These are phyloP conservation scores for Lodderomyces orthopsilosis DNA, from an alignment of 1,139 yeast species.

Conservation along the genomic window DNA sequence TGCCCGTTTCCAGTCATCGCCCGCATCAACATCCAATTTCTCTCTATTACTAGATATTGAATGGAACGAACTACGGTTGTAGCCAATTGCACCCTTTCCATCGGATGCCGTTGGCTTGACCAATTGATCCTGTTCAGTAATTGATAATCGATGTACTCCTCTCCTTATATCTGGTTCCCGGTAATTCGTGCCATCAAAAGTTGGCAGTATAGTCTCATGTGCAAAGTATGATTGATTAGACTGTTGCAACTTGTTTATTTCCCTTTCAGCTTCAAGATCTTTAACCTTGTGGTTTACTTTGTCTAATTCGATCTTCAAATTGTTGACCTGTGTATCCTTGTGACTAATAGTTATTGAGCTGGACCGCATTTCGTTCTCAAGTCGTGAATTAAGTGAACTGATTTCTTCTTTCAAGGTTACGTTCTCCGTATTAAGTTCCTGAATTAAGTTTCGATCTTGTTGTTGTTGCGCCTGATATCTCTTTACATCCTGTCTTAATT, in stretches of 20 bases:
- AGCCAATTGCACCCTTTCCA: not conserved
- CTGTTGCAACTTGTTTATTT: slow-evolving; percentile 13
- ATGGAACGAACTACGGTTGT: not conserved
- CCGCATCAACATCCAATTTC: slow-evolving; percentile 32
- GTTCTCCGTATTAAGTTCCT: slow-evolving; percentile 9
- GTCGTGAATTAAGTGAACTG: slow-evolving; percentile 9
- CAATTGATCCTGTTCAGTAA: slow-evolving; percentile 29
- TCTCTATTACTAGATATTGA: slow-evolving; percentile 4
- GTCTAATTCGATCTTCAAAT: slow-evolving; percentile 13
- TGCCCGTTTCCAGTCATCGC: slow-evolving; percentile 84
- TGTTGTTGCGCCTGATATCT: slow-evolving; percentile 9
- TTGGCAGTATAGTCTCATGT: not conserved
- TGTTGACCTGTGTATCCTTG: slow-evolving; percentile 14
- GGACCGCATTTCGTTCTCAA: slow-evolving; percentile 11
- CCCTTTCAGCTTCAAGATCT: slow-evolving; percentile 15
- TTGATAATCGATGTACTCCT: slow-evolving; percentile 44
- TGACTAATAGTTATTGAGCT: slow-evolving; percentile 10
- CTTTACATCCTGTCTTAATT: slow-evolving; percentile 41
- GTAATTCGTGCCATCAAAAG: not conserved
- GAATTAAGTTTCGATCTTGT: slow-evolving; percentile 6
- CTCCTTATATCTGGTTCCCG: slow-evolving; percentile 34
- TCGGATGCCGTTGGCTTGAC: not conserved
- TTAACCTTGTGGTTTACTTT: slow-evolving; percentile 17
- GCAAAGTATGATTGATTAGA: slow-evolving; percentile 7
- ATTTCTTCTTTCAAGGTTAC: slow-evolving; percentile 10